Conservation (phyloP, 1,139 yeast species). For the Kurtzmaniella quercitrusa region DNA sequence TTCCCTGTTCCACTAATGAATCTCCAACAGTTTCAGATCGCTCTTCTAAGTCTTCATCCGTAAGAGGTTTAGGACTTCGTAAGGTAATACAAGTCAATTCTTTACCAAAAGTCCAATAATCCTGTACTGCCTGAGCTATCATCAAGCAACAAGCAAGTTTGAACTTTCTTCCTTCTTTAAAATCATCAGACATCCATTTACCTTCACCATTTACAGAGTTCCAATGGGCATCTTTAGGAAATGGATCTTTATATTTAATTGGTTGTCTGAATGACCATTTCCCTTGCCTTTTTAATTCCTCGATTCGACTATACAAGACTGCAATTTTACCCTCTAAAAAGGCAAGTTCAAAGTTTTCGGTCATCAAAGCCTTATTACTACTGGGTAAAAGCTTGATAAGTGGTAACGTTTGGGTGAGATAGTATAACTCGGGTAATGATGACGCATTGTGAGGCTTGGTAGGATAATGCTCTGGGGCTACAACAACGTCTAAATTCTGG, state of each 20-base stretch:
- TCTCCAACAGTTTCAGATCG: constrained; percentile 14
- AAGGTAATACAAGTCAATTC: constrained; percentile 50
- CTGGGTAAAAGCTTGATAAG: constrained; percentile 75
- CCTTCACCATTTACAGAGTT: constrained; percentile 73
- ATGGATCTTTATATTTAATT: constrained; percentile 65
- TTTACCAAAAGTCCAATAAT: constrained; percentile 76
- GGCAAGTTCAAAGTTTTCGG: constrained; percentile 82
- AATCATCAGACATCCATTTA: constrained; percentile 81
- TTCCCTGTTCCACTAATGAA: constrained; percentile 8
- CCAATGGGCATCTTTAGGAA: constrained; percentile 53
- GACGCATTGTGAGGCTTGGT: constrained; percentile 41
- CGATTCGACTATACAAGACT: constrained; percentile 88
- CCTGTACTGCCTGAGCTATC: constrained; percentile 68
- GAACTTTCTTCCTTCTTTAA: constrained; percentile 64
- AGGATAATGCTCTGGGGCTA: constrained; percentile 44
- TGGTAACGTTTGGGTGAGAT: constrained; percentile 84
- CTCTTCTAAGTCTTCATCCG: constrained; percentile 11
- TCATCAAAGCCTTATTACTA: constrained; percentile 79
- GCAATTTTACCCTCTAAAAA: constrained; percentile 90
- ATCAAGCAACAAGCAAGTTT: constrained; percentile 67
- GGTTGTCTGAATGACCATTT: constrained; percentile 95
- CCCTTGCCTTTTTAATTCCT: constrained; percentile 80
- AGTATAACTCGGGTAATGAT: constrained; percentile 81
- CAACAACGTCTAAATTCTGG: constrained; percentile 31
- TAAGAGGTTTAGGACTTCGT: constrained; percentile 21